phyloP scores from a whole-genome alignment of 148 eudicot species.

The Rhododendron ferrugineum region DNA sequence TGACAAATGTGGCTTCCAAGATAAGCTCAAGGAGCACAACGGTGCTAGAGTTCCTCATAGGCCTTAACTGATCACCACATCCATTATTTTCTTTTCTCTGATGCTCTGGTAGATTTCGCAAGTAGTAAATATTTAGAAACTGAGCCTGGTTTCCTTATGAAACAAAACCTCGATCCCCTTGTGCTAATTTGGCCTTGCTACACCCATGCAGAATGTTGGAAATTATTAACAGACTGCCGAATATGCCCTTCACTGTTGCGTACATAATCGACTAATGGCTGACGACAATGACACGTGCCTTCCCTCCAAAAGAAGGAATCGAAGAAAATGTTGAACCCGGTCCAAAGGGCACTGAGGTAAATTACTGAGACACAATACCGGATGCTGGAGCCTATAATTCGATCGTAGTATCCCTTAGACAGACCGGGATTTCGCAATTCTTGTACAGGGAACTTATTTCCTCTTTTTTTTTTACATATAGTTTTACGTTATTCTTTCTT shows the following conservation, averaged over 20 bases:
- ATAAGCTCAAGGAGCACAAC: too few relatives aligned
- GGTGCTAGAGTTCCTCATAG: too few relatives aligned
- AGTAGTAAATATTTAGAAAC: too few relatives aligned
- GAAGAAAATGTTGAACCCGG: slow-evolving; percentile 55
- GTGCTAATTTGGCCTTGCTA: neutral
- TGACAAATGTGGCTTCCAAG: too few relatives aligned
- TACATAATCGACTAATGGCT: slow-evolving; percentile 75
- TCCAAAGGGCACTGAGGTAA: slow-evolving; percentile 52
- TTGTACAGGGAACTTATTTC: neutral
- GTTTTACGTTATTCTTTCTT: neutral
- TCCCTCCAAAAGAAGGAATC: slow-evolving; percentile 65
- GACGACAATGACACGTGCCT: slow-evolving; percentile 51
- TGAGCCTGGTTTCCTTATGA: neutral
- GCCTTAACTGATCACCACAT: too few relatives aligned
- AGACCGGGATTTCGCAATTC: neutral
- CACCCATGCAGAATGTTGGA: slow-evolving; percentile 36
- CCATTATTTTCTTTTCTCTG: too few relatives aligned
- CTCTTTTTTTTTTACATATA: neutral
- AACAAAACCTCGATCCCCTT: neutral
- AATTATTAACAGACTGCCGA: slow-evolving; percentile 22
- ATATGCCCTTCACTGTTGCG: slow-evolving; percentile 79
- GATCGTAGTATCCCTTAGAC: neutral
- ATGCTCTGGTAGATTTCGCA: too few relatives aligned
- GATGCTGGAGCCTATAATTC: slow-evolving; percentile 31
- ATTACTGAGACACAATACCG: slow-evolving; percentile 66